These are phyloP conservation scores for Begonia peltatifolia DNA, from an alignment of 306 rosid genomes.

Conservation along the genomic window DNA sequence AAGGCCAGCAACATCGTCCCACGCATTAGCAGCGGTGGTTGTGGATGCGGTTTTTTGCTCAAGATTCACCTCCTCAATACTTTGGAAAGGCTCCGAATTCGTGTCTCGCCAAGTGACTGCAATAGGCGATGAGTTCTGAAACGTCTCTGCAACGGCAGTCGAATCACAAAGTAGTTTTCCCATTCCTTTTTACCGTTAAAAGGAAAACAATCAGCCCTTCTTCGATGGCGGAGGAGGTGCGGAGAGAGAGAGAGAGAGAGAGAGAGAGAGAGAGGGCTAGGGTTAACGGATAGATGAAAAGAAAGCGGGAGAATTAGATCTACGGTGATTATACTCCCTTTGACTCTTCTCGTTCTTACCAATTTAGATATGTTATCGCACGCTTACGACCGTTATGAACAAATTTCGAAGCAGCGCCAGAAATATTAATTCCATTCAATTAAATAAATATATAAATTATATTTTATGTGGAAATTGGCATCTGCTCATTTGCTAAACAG, in stretches of 20 bases:
- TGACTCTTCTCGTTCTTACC: neutral
- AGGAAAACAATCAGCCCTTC: slow-evolving; percentile 6
- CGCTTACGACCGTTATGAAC: neutral
- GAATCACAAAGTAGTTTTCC: slow-evolving; percentile 86
- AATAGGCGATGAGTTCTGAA: slow-evolving; percentile 45
- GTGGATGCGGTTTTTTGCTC: slow-evolving; percentile 16
- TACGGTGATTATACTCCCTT: neutral
- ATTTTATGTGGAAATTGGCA: no score
- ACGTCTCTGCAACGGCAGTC: slow-evolving; percentile 61
- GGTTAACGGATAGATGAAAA: slow-evolving; percentile 72
- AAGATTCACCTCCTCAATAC: slow-evolving; percentile 48
- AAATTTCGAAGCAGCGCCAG: neutral
- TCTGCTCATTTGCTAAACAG: no score
- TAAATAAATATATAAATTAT: neutral
- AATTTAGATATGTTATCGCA: neutral
- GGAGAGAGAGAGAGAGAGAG: slow-evolving; percentile 19
- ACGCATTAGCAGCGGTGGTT: slow-evolving; percentile 19
- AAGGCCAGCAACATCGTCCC: slow-evolving; percentile 73
- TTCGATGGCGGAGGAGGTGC: slow-evolving; percentile 30
- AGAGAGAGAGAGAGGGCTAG: slow-evolving; percentile 14
- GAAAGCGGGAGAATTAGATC: slow-evolving; percentile 31
- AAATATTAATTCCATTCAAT: neutral
- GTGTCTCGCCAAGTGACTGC: slow-evolving; percentile 55
- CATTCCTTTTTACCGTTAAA: slow-evolving; percentile 21
- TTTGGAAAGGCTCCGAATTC: slow-evolving; percentile 30